Evolutionary conservation across 2,329 filamentous ascomycete species (phyloP).

Genomic region (Taxawa tesnikishii): DNA sequence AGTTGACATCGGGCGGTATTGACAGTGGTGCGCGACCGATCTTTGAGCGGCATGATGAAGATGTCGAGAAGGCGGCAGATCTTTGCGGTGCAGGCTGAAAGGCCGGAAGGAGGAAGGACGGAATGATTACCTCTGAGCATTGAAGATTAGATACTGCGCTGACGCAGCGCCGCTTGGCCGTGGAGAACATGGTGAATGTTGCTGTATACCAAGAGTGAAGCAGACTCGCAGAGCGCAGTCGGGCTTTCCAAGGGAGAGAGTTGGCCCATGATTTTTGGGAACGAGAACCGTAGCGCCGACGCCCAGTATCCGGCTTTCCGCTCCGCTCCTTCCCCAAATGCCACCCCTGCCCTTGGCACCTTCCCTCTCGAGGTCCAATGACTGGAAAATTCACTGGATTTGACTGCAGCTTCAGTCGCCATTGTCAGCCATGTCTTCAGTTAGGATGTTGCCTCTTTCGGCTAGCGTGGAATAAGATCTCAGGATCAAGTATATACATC

Average conservation of each 20-base stretch:
- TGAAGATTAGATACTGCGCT: conserved; percentile 4
- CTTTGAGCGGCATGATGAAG: conserved; percentile 58
- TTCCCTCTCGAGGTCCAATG: conserved; percentile 6
- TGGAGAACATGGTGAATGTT: conserved; percentile 47
- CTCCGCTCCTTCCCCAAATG: neutral
- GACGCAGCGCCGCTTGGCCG: conserved; percentile 48
- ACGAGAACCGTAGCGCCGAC: too few relatives aligned
- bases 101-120: conserved; percentile 61
- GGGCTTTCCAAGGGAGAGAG: too few relatives aligned
- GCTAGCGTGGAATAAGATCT: conserved; percentile 20
- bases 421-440: conserved; percentile 20
- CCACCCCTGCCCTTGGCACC: neutral
- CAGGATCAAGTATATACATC: conserved; percentile 29
- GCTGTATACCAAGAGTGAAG: too few relatives aligned
- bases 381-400: conserved; percentile 1
- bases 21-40: conserved; percentile 72
- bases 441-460: conserved; percentile 7
- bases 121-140: conserved; percentile 34
- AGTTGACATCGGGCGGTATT: conserved; percentile 70
- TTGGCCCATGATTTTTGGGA: neutral
- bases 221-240: too few relatives aligned
- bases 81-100: conserved; percentile 39
- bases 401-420: neutral
- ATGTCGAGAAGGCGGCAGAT: conserved; percentile 57
- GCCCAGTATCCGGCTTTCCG: neutral